Evolutionary conservation across 768 basidiomycete genomes (phyloP).

Genomic region (Russula sp.): DNA sequence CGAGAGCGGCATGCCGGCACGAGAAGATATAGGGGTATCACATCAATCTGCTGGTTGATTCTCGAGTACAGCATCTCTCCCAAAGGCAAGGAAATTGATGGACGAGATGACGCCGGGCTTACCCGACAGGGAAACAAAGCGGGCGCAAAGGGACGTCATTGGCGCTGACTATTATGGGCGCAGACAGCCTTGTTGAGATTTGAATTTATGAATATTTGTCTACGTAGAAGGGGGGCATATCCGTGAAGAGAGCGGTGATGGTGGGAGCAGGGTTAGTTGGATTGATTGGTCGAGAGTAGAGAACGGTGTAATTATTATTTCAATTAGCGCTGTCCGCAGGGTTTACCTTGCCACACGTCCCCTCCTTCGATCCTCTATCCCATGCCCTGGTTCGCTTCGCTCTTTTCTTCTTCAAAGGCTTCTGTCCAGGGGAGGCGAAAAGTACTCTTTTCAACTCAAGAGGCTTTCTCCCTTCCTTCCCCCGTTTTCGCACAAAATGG

Average conservation of each 20-base stretch:
- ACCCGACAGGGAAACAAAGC: not conserved
- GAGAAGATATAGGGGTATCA: not conserved
- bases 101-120: not conserved
- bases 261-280: not conserved
- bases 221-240: not conserved
- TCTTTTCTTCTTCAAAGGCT: slow-evolving; percentile 53
- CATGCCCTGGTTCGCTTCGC: slow-evolving; percentile 74
- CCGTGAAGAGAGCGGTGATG: not conserved
- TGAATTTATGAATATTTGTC: not conserved
- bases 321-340: not conserved
- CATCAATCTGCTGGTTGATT: not conserved
- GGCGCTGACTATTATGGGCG: not conserved
- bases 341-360: not conserved
- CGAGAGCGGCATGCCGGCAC: not conserved
- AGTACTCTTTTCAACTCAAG: slow-evolving; percentile 74
- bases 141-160: not conserved
- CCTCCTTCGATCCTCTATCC: slow-evolving; percentile 14
- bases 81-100: not conserved
- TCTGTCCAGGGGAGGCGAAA: slow-evolving; percentile 48
- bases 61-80: not conserved
- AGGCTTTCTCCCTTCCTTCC: slow-evolving; percentile 85
- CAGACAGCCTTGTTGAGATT: not conserved
- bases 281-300: no score
- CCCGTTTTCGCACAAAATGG: slow-evolving; percentile 58
- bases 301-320: not conserved